Evolutionary conservation across 2,329 filamentous ascomycete species (phyloP).

Genomic region (Dothideomycetes sp.): DNA sequence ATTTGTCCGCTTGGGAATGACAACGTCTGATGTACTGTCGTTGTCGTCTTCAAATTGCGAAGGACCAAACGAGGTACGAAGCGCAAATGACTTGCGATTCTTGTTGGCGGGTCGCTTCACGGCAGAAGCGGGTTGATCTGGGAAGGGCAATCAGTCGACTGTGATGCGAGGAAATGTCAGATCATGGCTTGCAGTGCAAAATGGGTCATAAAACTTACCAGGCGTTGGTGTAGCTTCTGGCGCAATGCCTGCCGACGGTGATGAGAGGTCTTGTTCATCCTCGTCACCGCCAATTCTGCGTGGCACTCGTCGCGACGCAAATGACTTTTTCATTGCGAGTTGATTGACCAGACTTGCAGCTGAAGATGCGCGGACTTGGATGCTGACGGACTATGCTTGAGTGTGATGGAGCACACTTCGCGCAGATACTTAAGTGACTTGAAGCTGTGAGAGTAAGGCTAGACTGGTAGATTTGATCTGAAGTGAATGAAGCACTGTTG

Average conservation of each 20-base stretch:
- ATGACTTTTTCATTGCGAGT: conserved; percentile 44
- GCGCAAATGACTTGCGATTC: conserved; percentile 58
- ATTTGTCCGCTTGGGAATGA: conserved; percentile 52
- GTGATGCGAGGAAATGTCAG: conserved; percentile 18
- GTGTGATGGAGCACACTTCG: no score
- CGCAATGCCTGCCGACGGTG: conserved; percentile 6
- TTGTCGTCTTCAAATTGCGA: conserved; percentile 43
- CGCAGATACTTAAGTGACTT: no score
- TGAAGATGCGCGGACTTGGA: not conserved
- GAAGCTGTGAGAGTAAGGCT: no score
- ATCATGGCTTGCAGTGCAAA: conserved; percentile 6
- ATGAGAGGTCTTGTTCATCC: conserved; percentile 38
- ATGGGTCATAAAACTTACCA: conserved; percentile 28
- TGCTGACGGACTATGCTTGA: no score
- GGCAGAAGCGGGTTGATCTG: conserved; percentile 30
- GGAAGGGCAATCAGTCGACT: conserved; percentile 12
- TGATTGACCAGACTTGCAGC: not conserved
- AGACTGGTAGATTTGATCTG: no score
- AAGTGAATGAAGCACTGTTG: no score
- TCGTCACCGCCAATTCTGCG: conserved; percentile 67
- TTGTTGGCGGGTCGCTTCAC: conserved; percentile 45
- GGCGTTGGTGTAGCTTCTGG: conserved; percentile 18
- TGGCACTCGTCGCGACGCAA: conserved; percentile 52
- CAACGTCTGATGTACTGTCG: conserved; percentile 36
- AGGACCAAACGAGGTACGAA: conserved; percentile 68